These are phyloP conservation scores for Cadophora luteo-olivacea DNA, from an alignment of 2,329 filamentous ascomycete genomes.

Conservation along the genomic window DNA sequence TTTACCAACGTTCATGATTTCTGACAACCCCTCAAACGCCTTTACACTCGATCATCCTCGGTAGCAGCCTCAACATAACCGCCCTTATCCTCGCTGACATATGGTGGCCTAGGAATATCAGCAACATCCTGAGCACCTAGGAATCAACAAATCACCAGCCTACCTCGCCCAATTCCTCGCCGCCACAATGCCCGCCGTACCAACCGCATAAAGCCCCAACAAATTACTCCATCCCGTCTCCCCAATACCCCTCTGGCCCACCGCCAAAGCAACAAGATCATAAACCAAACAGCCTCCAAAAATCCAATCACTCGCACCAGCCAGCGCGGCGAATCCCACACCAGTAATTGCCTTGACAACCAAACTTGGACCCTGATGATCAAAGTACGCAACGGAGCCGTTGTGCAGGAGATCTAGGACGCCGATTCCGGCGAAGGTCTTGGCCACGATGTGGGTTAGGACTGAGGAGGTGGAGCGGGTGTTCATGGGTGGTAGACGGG, in stretches of 20 bases:
- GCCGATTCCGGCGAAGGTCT: constrained; percentile 66
- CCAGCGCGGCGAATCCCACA: constrained; percentile 57
- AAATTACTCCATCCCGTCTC: constrained; percentile 56
- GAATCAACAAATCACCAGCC: constrained; percentile 31
- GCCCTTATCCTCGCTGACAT: constrained; percentile 28
- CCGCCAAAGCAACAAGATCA: constrained; percentile 59
- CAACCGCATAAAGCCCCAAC: constrained; percentile 57
- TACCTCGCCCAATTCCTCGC: constrained; percentile 60
- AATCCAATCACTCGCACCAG: constrained; percentile 62
- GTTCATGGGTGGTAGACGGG: constrained; percentile 56
- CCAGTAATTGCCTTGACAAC: constrained; percentile 59
- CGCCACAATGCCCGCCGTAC: constrained; percentile 58
- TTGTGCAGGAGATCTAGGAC: constrained; percentile 66
- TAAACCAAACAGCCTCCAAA: constrained; percentile 65
- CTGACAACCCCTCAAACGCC: neutral
- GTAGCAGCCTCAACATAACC: constrained; percentile 34
- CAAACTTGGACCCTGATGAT: constrained; percentile 52
- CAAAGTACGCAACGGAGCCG: constrained; percentile 60
- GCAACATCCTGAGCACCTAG: neutral
- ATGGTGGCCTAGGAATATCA: constrained; percentile 35
- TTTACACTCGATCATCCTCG: constrained; percentile 26
- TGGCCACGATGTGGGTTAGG: constrained; percentile 63
- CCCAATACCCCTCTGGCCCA: constrained; percentile 56
- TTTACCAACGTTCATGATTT: too few relatives aligned
- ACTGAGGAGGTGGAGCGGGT: constrained; percentile 55